Base-by-base conservation (phyloP, 2,329 filamentous ascomycete genomes). In the Diaporthe australafricana region DNA sequence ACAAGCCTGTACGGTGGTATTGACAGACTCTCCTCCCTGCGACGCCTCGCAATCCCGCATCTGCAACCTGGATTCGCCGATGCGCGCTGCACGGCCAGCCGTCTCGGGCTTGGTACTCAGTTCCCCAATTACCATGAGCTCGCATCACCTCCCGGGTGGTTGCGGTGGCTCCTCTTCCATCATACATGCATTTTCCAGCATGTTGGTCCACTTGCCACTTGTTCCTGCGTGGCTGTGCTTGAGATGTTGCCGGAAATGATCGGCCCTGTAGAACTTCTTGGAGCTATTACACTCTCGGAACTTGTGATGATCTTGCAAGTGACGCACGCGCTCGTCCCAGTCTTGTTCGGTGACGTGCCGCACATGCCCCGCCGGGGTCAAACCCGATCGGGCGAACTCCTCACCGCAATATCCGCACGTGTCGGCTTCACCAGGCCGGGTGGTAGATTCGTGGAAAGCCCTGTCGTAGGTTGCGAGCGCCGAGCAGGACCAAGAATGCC, bases 171-270 rank as follows among this genome's bases (percentile, higher is more conserved):
- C 95, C 80, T 97, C 88, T 69, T 92, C 95, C 81, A 95, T 91
- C 94, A 98, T 97, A 84, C 96, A 99, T 6, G 95, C 94, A 79
- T 94, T 97, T 81, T 99, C 96, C 42, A 99, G 87, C 88, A 98
- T 95, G 82, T 98, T 98, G 16, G 96, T 99, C 96, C 96, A 99
- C 83, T 98, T 98, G 40, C 96, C 96, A 82, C 95, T 98, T 0
- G 94, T 96, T 45, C 96, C 96, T 47, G 94, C 94, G 83, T 98
- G 96, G 81, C 95, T 98, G 81, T 99, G 96, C 86, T 98, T 99
- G 72, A 99, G 86, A 83, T 99, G 96, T 82, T 99, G 96, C 72
- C 96, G 91, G 87, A 99, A 99, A 81, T 99, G 96, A 81, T 99
- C 96, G 42, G 96, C 96, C 47, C 96, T 90, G 85, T 93, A 99